Base-by-base conservation (phyloP, 1,284 basidiomycete genomes). In the Trichosporon sp. region DNA sequence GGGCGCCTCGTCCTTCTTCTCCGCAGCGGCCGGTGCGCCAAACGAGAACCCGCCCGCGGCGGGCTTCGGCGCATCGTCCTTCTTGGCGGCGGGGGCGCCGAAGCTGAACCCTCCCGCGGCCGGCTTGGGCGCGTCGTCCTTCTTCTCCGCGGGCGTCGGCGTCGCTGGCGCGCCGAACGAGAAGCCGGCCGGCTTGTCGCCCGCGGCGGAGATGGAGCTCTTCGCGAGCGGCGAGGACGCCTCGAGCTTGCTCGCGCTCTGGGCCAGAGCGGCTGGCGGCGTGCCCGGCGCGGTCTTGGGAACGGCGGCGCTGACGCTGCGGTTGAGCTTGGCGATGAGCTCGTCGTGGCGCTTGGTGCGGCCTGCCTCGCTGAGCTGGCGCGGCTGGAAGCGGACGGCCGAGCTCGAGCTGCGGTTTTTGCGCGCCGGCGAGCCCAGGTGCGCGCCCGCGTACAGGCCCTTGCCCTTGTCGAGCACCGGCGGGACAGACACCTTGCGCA, bases 331-430 rank as follows among this genome's bases (percentile, higher is more conserved):
- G 23, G 72, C 70, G 21, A 71, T 56, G 35, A 73, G 65, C 63
- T 71, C 70, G 34, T 73, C 72, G 34, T 73, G 66, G 6, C 72
- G 62, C 64, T 69, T 68, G 12, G 66, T 47, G 0, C 72, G 62
- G 0, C 70, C 72, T 0, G 67, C 70, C 51, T 71, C 69, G 34
- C 63, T 66, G 3, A 71, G 62, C 32, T 71, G 72, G 9, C 72
- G 34, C 7, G 68, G 66, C 23, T 25, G 25, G 42, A 38, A 44
- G 21, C 32, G 62, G 62, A 63, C 18, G 11, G 34, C 34, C 12
- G 29, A 35, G 32, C 47, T 34, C 29, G 32, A 35, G 47, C 21
- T 35, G n/a, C 47, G 29, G 21, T n/a, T 25, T 21, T 65, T 53
- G 21, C 56, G 29, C 4, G 56, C 56, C 18, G 56, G 56, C 13